These are phyloP conservation scores for Breynia disticha DNA, from an alignment of 441 rosid species.

Conservation along the genomic window DNA sequence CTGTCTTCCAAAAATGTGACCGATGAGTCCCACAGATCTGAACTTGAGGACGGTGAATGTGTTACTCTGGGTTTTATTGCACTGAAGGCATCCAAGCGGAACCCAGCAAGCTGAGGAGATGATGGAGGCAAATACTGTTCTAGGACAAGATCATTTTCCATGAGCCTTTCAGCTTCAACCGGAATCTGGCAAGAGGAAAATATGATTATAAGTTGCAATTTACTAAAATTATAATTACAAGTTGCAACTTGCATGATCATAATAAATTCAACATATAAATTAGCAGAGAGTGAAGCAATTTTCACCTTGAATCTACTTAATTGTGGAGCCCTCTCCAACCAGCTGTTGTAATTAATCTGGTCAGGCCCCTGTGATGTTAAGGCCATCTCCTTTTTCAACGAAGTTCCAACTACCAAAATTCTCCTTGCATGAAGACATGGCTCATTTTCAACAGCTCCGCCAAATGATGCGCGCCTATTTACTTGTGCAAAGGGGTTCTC, in stretches of 20 bases:
- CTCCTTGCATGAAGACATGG: slow-evolving; percentile 90
- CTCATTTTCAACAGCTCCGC: slow-evolving; percentile 59
- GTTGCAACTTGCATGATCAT: slow-evolving; percentile 8
- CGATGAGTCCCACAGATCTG: slow-evolving; percentile 48
- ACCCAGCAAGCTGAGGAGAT: slow-evolving; percentile 71
- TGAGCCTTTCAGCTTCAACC: slow-evolving; percentile 55
- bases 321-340: slow-evolving; percentile 72
- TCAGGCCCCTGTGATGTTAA: slow-evolving; percentile 43
- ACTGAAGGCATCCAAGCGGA: slow-evolving; percentile 71
- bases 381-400: slow-evolving; percentile 36
- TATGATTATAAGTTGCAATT: slow-evolving; percentile 9
- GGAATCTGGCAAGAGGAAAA: slow-evolving; percentile 46
- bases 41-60: slow-evolving; percentile 69
- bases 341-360: slow-evolving; percentile 46
- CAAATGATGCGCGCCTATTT: slow-evolving; percentile 72
- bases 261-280: neutral
- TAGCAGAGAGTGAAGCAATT: slow-evolving; percentile 9
- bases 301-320: slow-evolving; percentile 77
- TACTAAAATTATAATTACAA: slow-evolving; percentile 3
- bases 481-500: slow-evolving; percentile 84
- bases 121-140: slow-evolving; percentile 70
- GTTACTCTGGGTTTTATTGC: slow-evolving; percentile 71
- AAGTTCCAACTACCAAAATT: slow-evolving; percentile 60
- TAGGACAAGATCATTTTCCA: slow-evolving; percentile 57
- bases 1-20: slow-evolving; percentile 64